Base-by-base conservation (phyloP, 2,329 filamentous ascomycete species). In the Sporothrix phasma region DNA sequence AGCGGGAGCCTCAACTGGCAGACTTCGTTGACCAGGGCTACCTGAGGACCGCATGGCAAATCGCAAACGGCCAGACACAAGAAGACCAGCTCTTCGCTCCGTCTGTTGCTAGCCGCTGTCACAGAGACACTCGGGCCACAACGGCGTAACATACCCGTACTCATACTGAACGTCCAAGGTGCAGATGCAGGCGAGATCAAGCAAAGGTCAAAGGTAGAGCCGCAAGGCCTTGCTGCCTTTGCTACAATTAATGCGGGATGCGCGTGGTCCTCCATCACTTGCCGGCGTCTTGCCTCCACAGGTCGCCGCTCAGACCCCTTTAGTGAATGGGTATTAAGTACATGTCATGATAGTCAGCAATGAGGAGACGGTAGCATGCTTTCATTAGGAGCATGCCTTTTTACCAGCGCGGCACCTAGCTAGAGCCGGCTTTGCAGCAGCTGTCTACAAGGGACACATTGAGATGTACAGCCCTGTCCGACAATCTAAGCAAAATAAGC, bases 241-340 rank as follows among this genome's bases (percentile, higher is more conserved):
- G 15, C 17, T 19, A 8, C 54, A 59, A 39, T 6, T 6, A 19
- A 59, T 22, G 4, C 54, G 54, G 37, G 54, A 46, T 34, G n/a
- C 24, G 56, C 13, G 37, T 60, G 41, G 39, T 15, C 41, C n/a
- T 41, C 24, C 29, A 61, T 61, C 26, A 47, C 58, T 61, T 61
- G 58, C 58, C 58, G 43, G 58, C 56, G 34, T 61, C 43, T 3
- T 37, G 15, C 26, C 58, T 22, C 13, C 37, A 31, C 26, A 29
- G 43, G 41, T 61, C 58, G 58, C 43, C 58, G 58, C 58, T 61
- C 58, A 37, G 58, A 45, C 58, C 58, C 19, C 29, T 26, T 45
- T 17, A n/a, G 56, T 45, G 26, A 31, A 60, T n/a, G n/a, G n/a
- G n/a, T n/a, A n/a, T n/a, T n/a, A n/a, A n/a, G n/a, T n/a, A n/a